Base-by-base conservation (phyloP, 2,329 filamentous ascomycete genomes). In the Zelopaecilomyces penicillatus region DNA sequence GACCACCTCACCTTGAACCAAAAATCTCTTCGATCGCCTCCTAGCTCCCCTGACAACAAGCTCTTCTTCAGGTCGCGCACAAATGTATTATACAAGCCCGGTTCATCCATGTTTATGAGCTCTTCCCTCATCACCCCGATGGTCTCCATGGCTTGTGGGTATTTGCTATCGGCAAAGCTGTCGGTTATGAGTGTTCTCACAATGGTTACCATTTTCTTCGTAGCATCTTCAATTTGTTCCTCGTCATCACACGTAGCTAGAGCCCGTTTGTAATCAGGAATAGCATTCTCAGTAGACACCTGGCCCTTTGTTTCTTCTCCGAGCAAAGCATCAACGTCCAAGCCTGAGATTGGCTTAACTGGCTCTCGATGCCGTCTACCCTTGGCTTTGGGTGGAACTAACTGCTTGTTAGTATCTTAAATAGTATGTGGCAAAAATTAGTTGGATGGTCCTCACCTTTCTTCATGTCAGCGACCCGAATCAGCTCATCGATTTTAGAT, bases 251-350 rank as follows among this genome's bases (percentile, higher is more conserved):
- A 74, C 2, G 68, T 66, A 1, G 71, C 71, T 11, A 97, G 71
- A 3, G 83, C 75, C 61, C 88, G 87, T 60, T 90, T 94, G 76
- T 95, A 96, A 48, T 91, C 87, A 0, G 93, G 89, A 5, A 97
- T 80, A 1, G 90, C 80, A 51, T 97, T 97, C 7, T 83, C 75
- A 0, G 76, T 61, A 2, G 71, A 70, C 26, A 81, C 71, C n/a
- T 52, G 52, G 5, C 52, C 56, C 44, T 66, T 68, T 49, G 64
- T 65, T 29, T 66, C 67, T 39, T 73, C 77, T 38, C 76, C 75
- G n/a, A 97, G 79, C 3, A 97, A 77, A 4, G 80, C 81, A 48
- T 90, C 85, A 34, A 97, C 76, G 55, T 97, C 86, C 35, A 98
- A 81, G 19, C 90, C 90, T 0, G 91, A 97, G 6, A 95, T 77